Evolutionary conservation across 257 asterid species (phyloP).

Genomic region (Solanum phureja): DNA sequence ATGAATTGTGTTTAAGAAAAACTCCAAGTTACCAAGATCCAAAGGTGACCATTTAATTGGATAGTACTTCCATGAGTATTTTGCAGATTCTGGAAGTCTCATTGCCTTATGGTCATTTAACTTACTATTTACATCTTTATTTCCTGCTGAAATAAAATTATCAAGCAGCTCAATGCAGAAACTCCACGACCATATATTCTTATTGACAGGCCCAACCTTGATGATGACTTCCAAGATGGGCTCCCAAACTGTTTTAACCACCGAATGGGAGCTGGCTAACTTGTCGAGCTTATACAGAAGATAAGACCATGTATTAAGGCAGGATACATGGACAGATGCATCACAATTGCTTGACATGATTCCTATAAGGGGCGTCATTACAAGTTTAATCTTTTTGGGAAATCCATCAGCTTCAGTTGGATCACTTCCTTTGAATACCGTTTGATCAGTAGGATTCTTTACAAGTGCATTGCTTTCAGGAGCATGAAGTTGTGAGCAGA

Average conservation of each 20-base stretch:
- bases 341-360: slow-evolving; percentile 65
- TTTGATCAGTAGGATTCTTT: slow-evolving; percentile 6
- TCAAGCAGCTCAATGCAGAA: slow-evolving; percentile 58
- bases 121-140: slow-evolving; percentile 13
- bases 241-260: slow-evolving; percentile 48
- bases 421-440: slow-evolving; percentile 12
- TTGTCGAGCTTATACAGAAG: slow-evolving; percentile 60
- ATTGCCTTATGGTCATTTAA: slow-evolving; percentile 13
- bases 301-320: slow-evolving; percentile 83
- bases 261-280: slow-evolving; percentile 30
- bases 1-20: slow-evolving; percentile 45
- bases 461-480: slow-evolving; percentile 10
- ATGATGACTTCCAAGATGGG: slow-evolving; percentile 55
- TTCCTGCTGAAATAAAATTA: slow-evolving; percentile 35
- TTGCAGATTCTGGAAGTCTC: slow-evolving; percentile 22
- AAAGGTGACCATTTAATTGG: slow-evolving; percentile 50
- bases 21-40: slow-evolving; percentile 50
- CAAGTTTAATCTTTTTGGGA: slow-evolving; percentile 49
- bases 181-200: slow-evolving; percentile 45
- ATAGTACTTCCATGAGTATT: slow-evolving; percentile 38
- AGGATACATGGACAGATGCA: slow-evolving; percentile 50
- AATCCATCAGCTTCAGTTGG: slow-evolving; percentile 22
- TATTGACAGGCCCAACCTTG: slow-evolving; percentile 41
- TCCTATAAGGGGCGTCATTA: slow-evolving; percentile 63
- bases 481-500: slow-evolving; percentile 31